phyloP scores from a whole-genome alignment of 805 yeast species.

The Metschnikowia reukaufii region DNA sequence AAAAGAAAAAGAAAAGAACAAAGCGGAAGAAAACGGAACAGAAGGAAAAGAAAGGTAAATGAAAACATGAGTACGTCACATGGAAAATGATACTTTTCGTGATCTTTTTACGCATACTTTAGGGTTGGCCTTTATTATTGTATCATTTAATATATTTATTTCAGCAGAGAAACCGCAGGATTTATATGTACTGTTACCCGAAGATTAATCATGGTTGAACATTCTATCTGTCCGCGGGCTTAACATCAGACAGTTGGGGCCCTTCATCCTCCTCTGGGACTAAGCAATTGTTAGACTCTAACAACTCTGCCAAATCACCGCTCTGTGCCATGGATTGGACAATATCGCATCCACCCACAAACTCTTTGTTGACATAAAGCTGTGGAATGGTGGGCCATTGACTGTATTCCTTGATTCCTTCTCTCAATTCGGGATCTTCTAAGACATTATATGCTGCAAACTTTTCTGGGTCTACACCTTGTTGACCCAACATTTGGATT shows the following conservation, averaged over 20 bases:
- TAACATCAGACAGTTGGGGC: slow-evolving; percentile 29
- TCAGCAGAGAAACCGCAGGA: neutral
- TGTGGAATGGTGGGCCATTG: slow-evolving; percentile 99
- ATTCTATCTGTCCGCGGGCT: slow-evolving; percentile 35
- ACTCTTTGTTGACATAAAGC: slow-evolving; percentile 84
- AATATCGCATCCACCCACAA: slow-evolving; percentile 97
- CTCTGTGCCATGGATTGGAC: slow-evolving; percentile 83
- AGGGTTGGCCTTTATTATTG: neutral
- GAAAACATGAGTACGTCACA: too few species aligned
- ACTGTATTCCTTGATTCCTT: slow-evolving; percentile 92
- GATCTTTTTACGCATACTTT: too few species aligned
- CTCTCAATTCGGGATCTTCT: slow-evolving; percentile 91
- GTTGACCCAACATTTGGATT: slow-evolving; percentile 88
- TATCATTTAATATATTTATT: too few species aligned
- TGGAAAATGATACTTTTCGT: too few species aligned
- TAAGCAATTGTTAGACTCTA: slow-evolving; percentile 76
- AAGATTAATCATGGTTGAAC: slow-evolving; percentile 13
- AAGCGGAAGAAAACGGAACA: neutral
- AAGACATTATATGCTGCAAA: slow-evolving; percentile 96
- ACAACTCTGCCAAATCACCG: slow-evolving; percentile 86
- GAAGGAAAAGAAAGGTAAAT: neutral
- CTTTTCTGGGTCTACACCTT: slow-evolving; percentile 94
- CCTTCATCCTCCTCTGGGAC: slow-evolving; percentile 71
- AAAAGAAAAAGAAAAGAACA: neutral
- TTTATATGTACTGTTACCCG: too few species aligned